These are phyloP conservation scores for Rhizopus arrhizus DNA, from an alignment of 371 early-diverging fungal genomes.

Conservation along the genomic window DNA sequence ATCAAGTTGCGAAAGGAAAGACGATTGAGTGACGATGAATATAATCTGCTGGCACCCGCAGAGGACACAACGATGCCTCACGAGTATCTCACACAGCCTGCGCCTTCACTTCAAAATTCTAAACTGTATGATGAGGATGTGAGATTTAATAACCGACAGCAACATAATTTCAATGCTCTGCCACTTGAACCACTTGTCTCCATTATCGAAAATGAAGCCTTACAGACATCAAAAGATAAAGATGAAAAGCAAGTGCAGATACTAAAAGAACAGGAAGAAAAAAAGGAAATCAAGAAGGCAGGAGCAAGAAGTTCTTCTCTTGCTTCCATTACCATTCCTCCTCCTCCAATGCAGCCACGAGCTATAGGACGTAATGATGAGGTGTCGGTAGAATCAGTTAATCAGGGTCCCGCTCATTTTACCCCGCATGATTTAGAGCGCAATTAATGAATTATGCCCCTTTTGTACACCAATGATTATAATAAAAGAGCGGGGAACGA, in stretches of 20 bases:
- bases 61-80: slow-evolving; percentile 9
- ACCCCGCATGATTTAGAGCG: slow-evolving; percentile 26
- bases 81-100: slow-evolving; percentile 23
- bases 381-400: slow-evolving; percentile 3
- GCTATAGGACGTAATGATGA: slow-evolving; percentile 16
- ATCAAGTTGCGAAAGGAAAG: slow-evolving; percentile 29
- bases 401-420: slow-evolving; percentile 13
- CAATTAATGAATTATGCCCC: slow-evolving; percentile 15
- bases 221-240: neutral
- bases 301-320: slow-evolving; percentile 1
- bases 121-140: slow-evolving; percentile 23
- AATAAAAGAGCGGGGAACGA: neutral
- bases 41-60: slow-evolving; percentile 15
- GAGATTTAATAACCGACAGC: neutral
- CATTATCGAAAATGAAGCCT: neutral
- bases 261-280: neutral
- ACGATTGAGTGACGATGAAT: slow-evolving; percentile 26
- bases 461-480: neutral
- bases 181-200: slow-evolving; percentile 21
- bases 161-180: slow-evolving; percentile 22
- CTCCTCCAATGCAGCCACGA: slow-evolving; percentile 11
- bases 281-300: slow-evolving; percentile 5
- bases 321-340: slow-evolving; percentile 1
- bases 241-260: neutral
- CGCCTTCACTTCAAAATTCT: slow-evolving; percentile 13